A percentile compares a stretch with the other conserved stretches of the same genome.
phyloP scores from a whole-genome alignment of 495 filamentous ascomycete species.

The Achaetomiella virescens region DNA sequence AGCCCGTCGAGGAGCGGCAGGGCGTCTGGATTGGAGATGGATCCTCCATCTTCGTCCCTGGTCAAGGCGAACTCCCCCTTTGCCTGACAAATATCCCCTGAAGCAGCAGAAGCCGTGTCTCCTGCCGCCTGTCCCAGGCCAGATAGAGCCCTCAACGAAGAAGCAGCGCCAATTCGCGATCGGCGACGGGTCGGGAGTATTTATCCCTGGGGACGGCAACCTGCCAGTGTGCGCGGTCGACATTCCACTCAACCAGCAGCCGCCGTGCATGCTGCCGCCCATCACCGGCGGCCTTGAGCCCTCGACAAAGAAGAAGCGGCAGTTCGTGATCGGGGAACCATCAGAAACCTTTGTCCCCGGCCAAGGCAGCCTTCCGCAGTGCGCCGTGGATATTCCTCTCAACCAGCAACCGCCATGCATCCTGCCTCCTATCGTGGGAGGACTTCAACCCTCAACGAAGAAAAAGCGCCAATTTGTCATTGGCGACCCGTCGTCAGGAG shows the following conservation, averaged over 20 bases:
- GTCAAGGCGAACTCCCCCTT: neutral
- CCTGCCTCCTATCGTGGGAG: conserved; percentile 21
- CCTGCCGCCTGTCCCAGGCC: conserved; percentile 23
- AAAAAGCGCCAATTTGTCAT: too few relatives aligned
- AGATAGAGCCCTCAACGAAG: conserved; percentile 16
- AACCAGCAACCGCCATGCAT: conserved; percentile 18
- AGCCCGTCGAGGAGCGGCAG: conserved; percentile 17
- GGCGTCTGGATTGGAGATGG: conserved; percentile 13
- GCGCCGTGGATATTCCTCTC: conserved; percentile 9
- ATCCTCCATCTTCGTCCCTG: conserved; percentile 3
- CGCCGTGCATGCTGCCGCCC: conserved; percentile 26
- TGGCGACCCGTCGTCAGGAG: too few relatives aligned
- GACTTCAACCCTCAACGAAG: neutral
- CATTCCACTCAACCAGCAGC: conserved; percentile 14
- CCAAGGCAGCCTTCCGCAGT: conserved; percentile 3
- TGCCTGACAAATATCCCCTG: conserved; percentile 13
- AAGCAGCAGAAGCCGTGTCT: conserved; percentile 17
- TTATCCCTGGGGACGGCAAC: conserved; percentile 14
- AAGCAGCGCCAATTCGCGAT: conserved; percentile 20
- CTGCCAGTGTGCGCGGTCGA: conserved; percentile 13
- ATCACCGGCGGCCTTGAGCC: conserved; percentile 27
- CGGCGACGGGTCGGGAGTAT: conserved; percentile 11
- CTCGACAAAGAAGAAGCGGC: conserved; percentile 26
- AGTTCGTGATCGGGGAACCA: conserved; percentile 18
- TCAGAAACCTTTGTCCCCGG: conserved; percentile 3